These are phyloP conservation scores for Musa itinerans DNA, from an alignment of 176 grass and related monocot genomes.

Conservation along the genomic window DNA sequence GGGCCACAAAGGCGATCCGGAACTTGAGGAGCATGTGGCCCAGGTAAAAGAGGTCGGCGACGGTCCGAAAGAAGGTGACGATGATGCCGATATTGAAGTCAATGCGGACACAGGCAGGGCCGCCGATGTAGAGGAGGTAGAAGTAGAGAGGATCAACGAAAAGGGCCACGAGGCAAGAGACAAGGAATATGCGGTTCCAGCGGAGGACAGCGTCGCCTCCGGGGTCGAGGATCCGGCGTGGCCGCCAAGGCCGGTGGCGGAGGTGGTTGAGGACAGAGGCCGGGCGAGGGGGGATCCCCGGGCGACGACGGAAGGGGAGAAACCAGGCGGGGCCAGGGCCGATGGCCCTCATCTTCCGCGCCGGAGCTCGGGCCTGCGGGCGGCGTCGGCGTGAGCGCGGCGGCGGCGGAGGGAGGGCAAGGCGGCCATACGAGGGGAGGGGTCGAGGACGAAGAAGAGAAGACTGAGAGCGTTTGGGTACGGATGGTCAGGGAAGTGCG, in stretches of 20 bases:
- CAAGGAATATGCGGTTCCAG: constrained; percentile 82
- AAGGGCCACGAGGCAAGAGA: constrained; percentile 66
- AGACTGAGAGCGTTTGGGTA: neutral
- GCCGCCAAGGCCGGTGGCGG: constrained; percentile 39
- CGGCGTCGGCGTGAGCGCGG: neutral
- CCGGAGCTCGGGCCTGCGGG: neutral
- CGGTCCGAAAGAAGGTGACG: constrained; percentile 52
- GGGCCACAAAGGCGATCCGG: constrained; percentile 75
- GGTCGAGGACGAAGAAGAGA: neutral
- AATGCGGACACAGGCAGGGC: constrained; percentile 44
- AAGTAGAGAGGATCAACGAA: constrained; percentile 91
- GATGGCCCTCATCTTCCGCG: constrained; percentile 13
- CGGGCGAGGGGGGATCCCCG: neutral
- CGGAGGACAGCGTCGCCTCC: constrained; percentile 61
- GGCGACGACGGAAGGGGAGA: neutral
- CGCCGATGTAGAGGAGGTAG: constrained; percentile 65
- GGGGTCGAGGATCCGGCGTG: constrained; percentile 81
- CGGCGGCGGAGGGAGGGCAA: neutral
- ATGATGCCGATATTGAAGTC: constrained; percentile 41
- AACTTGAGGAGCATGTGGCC: constrained; percentile 85
- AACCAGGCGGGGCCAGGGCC: neutral
- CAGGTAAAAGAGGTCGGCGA: constrained; percentile 85
- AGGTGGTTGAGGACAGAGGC: neutral
- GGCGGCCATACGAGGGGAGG: constrained; percentile 4
- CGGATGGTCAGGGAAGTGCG: neutral